Percentiles rank a stretch among this genome's conserved stretches.
phyloP scores from a whole-genome alignment of 1,284 basidiomycete genomes.

The Cryptococcus sp. region DNA sequence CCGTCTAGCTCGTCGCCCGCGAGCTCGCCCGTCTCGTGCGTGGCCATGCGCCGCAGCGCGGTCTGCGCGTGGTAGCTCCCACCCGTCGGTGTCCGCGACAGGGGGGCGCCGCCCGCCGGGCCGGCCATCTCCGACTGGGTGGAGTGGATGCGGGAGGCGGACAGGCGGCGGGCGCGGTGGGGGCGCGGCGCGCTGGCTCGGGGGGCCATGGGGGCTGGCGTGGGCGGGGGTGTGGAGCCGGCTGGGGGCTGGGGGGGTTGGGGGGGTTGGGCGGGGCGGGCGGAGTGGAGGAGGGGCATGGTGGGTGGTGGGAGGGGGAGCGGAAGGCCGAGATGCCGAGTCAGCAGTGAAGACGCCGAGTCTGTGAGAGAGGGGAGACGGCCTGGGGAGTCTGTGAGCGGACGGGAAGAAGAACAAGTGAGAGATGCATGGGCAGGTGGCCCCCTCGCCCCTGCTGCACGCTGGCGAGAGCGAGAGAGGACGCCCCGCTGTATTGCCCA shows the following conservation, averaged over 20 bases:
- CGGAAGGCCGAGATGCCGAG: background rate
- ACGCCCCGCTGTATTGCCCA: too few species aligned
- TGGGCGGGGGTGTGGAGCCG: background rate
- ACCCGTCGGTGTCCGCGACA: slow-evolving; percentile 9
- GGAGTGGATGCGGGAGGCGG: too few species aligned
- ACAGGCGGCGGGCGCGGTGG: too few species aligned
- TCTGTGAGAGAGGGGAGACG: background rate
- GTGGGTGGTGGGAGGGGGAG: background rate
- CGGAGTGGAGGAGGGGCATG: background rate
- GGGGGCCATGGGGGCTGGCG: background rate
- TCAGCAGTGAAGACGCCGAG: background rate
- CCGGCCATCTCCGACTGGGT: too few species aligned
- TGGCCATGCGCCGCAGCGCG: slow-evolving; percentile 41
- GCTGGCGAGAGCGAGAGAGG: too few species aligned
- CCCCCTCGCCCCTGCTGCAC: too few species aligned
- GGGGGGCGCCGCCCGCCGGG: background rate
- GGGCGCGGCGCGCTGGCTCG: background rate
- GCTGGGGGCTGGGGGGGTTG: background rate
- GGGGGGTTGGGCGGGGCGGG: background rate
- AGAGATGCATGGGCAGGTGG: too few species aligned
- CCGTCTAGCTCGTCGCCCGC: slow-evolving; percentile 3
- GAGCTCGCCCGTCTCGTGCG: slow-evolving; percentile 43
- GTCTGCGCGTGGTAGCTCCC: slow-evolving; percentile 31
- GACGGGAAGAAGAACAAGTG: too few species aligned
- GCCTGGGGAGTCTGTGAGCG: too few species aligned